A percentile compares a stretch with the other conserved stretches of the same genome.
These are phyloP conservation scores for Symbiotaphrina buchneri DNA, from an alignment of 495 filamentous ascomycete species.

Conservation along the genomic window DNA sequence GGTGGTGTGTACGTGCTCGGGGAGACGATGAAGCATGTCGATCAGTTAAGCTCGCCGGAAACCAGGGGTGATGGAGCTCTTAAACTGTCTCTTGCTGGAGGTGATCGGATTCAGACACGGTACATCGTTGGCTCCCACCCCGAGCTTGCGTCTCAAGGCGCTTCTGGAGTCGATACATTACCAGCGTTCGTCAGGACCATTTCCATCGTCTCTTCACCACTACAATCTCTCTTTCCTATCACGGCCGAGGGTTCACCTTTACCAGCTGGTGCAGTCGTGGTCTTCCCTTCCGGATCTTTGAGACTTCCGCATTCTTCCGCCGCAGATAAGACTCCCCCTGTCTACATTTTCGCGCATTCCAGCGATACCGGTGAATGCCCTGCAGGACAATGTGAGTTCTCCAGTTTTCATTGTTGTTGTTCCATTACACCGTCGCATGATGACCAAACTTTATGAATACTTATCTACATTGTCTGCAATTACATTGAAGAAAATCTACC, in stretches of 20 bases:
- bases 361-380: slow-evolving; percentile 83
- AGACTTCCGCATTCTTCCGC: neutral
- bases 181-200: too few relatives aligned
- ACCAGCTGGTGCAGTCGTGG: slow-evolving; percentile 52
- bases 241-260: slow-evolving; percentile 48
- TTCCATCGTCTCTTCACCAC: slow-evolving; percentile 42
- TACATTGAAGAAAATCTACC: slow-evolving; percentile 58
- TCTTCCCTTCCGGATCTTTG: slow-evolving; percentile 35
- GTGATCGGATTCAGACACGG: slow-evolving; percentile 31
- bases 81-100: slow-evolving; percentile 31
- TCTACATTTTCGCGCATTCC: slow-evolving; percentile 59
- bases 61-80: slow-evolving; percentile 10
- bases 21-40: slow-evolving; percentile 26
- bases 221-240: slow-evolving; percentile 43
- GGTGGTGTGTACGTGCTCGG: slow-evolving; percentile 78
- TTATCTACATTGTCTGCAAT: slow-evolving; percentile 99
- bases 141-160: slow-evolving; percentile 13
- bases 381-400: slow-evolving; percentile 61
- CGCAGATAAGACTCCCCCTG: slow-evolving; percentile 22
- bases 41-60: slow-evolving; percentile 1
- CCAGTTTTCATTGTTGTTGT: slow-evolving; percentile 7
- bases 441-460: slow-evolving; percentile 53
- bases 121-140: slow-evolving; percentile 26
- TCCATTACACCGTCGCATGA: slow-evolving; percentile 36
- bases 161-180: slow-evolving; percentile 5